Conservation (phyloP, 108 stramenopile genomes). For the Cyclostephanos tholiformis region DNA sequence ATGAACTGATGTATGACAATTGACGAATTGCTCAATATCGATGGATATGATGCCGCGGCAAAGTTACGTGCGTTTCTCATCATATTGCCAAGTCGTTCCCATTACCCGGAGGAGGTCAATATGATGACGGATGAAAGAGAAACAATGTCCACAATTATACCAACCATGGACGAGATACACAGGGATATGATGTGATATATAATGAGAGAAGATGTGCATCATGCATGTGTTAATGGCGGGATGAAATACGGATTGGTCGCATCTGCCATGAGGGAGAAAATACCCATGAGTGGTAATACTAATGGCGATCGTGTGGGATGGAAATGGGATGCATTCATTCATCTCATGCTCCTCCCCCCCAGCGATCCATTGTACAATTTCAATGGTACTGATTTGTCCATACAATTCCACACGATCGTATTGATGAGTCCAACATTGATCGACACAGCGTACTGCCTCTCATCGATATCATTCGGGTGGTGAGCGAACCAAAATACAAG, state of each 20-base stretch:
- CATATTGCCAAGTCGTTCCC: slow-evolving; percentile 13
- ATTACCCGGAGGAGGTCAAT: not conserved
- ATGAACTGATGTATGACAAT: no score
- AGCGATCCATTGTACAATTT: slow-evolving; percentile 41
- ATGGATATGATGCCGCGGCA: slow-evolving; percentile 46
- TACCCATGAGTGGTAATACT: slow-evolving; percentile 88
- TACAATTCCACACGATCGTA: slow-evolving; percentile 30
- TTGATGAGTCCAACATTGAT: slow-evolving; percentile 36
- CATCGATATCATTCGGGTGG: slow-evolving; percentile 38
- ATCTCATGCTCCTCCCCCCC: slow-evolving; percentile 13
- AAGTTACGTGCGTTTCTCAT: slow-evolving; percentile 43
- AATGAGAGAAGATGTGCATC: slow-evolving; percentile 13
- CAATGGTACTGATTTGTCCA: slow-evolving; percentile 19
- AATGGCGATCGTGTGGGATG: no score
- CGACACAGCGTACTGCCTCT: slow-evolving; percentile 47
- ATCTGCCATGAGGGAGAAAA: slow-evolving; percentile 82
- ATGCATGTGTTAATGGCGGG: slow-evolving; percentile 16
- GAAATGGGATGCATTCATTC: slow-evolving; percentile 27
- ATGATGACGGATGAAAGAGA: not conserved
- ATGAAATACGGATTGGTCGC: slow-evolving; percentile 38
- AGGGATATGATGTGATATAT: slow-evolving; percentile 31
- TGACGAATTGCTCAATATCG: slow-evolving; percentile 45
- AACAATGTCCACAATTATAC: no score
- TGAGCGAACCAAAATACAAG: slow-evolving; percentile 4
- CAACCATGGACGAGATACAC: slow-evolving; percentile 34